Evolutionary conservation across 148 eudicot species (phyloP), one percentile per base, ranked within the genome.

Genomic region (Limonium bicolor): DNA sequence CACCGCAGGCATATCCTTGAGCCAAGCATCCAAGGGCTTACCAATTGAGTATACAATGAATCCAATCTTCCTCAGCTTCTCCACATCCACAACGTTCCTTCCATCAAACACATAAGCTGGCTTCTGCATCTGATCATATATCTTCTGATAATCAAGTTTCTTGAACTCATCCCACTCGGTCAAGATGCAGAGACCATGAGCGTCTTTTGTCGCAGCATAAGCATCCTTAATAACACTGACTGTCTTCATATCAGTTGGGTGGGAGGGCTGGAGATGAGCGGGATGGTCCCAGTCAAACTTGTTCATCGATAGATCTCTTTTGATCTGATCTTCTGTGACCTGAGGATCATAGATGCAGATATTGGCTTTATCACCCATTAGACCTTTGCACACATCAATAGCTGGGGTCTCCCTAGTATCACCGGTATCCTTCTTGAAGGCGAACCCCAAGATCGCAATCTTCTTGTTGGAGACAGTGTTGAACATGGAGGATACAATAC

Each of bases 1-100:
- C 46, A 69, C 62, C 38, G 80, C 71, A 38, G 80, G 80, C 74
- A 69, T 58, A 41, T 69, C 80, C 64, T 69, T 76, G 50, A 71
- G 69, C 82, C 82, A 76, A 14, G 77, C 51, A 71, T 76, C 77
- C 64, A 76, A 46, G n/a, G 82, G 78, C 62, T 76, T 76, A 20
- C 82, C 78, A 38, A 76, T 76, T 0, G 77, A 71, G 60, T 76
- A 71, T n/a, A 69, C 79, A 31, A 73, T 59, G 20, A 73, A 73
- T 14, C 79, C 79, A n/a, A 69, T 62, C 49, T 71, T 65, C 41
- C 82, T 68, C 50, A 76, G 44, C 64, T 64, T 71, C 27, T 54
- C 57, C n/a, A 19, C 64, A 50, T 76, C 58, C 56, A 76, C 74
- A 44, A 71, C 37, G 23, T 71, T 76, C 48, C 82, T 72, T n/a